A percentile compares a stretch with the other conserved stretches of the same genome.
Evolutionary conservation across 2,329 filamentous ascomycete species (phyloP).

Genomic region (Metarhizium humberi): DNA sequence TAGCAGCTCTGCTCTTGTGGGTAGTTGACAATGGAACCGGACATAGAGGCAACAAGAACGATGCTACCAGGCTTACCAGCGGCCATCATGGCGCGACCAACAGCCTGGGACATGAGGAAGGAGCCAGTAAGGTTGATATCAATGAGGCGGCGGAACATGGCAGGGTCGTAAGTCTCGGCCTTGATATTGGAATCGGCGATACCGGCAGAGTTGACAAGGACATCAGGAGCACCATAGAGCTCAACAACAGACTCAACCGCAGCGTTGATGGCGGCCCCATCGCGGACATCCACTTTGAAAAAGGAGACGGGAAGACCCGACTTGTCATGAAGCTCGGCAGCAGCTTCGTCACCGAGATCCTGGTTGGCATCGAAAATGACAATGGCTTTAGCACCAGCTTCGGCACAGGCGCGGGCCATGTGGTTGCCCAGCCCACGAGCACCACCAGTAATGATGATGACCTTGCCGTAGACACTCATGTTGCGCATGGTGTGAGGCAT

Average conservation of each 20-base stretch:
- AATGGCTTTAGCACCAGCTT: slow-evolving; percentile 65
- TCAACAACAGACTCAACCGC: slow-evolving; percentile 58
- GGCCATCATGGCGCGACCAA: slow-evolving; percentile 65
- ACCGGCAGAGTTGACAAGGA: slow-evolving; percentile 71
- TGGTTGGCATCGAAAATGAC: slow-evolving; percentile 72
- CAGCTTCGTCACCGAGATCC: slow-evolving; percentile 61
- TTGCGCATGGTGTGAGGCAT: slow-evolving; percentile 59
- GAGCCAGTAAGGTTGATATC: slow-evolving; percentile 77
- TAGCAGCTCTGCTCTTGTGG: slow-evolving; percentile 77
- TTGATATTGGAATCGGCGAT: slow-evolving; percentile 80
- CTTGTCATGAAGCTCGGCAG: slow-evolving; percentile 60
- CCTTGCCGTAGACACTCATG: slow-evolving; percentile 61
- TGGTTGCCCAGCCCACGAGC: slow-evolving; percentile 69
- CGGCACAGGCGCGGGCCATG: slow-evolving; percentile 69
- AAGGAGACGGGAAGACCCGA: slow-evolving; percentile 66
- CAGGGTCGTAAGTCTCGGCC: slow-evolving; percentile 65
- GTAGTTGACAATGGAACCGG: slow-evolving; percentile 76
- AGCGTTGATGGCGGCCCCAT: slow-evolving; percentile 59
- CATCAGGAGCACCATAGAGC: slow-evolving; percentile 60
- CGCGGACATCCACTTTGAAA: slow-evolving; percentile 71
- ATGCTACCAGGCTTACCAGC: slow-evolving; percentile 62
- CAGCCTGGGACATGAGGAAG: slow-evolving; percentile 68
- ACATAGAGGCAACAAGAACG: slow-evolving; percentile 73
- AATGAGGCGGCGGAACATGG: slow-evolving; percentile 69
- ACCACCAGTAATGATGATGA: slow-evolving; percentile 64